A percentile compares a stretch with the other conserved stretches of the same genome.
phyloP scores from a whole-genome alignment of 1,284 basidiomycete species.

The Cryptococcus sp. region DNA sequence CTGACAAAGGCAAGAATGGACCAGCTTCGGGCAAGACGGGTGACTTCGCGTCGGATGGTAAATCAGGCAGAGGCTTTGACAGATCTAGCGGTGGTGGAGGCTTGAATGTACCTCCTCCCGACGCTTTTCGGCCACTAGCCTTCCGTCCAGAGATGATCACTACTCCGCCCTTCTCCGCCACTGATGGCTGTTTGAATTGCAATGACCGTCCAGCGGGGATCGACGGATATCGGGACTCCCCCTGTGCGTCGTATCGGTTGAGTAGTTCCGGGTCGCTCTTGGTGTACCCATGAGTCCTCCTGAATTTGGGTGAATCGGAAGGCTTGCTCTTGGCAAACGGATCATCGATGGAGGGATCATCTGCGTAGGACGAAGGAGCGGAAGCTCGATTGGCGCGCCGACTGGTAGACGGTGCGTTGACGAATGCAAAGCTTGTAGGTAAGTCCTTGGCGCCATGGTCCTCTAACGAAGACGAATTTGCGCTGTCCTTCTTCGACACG shows the following conservation, averaged over 20 bases:
- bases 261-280: constrained; percentile 17
- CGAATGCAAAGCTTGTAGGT: constrained; percentile 10
- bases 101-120: constrained; percentile 5
- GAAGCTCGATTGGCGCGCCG: not conserved
- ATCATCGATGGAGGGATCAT: not conserved
- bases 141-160: constrained; percentile 22
- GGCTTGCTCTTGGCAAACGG: constrained; percentile 1
- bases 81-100: constrained; percentile 19
- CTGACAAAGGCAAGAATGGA: constrained; percentile 13
- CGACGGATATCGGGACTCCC: constrained; percentile 11
- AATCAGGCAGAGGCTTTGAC: constrained; percentile 31
- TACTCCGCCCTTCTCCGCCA: constrained; percentile 21
- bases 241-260: constrained; percentile 1
- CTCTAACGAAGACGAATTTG: not conserved
- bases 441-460: not conserved
- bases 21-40: constrained; percentile 13
- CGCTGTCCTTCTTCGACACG: not conserved
- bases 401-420: not conserved
- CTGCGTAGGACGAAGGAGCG: not conserved
- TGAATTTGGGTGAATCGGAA: constrained; percentile 7
- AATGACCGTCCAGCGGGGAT: constrained; percentile 12
- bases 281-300: constrained; percentile 5
- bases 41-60: constrained; percentile 19
- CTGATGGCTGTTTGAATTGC: constrained; percentile 27
- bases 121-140: not conserved